phyloP scores from a whole-genome alignment of 495 filamentous ascomycete species.

The Patellaria atrata region DNA sequence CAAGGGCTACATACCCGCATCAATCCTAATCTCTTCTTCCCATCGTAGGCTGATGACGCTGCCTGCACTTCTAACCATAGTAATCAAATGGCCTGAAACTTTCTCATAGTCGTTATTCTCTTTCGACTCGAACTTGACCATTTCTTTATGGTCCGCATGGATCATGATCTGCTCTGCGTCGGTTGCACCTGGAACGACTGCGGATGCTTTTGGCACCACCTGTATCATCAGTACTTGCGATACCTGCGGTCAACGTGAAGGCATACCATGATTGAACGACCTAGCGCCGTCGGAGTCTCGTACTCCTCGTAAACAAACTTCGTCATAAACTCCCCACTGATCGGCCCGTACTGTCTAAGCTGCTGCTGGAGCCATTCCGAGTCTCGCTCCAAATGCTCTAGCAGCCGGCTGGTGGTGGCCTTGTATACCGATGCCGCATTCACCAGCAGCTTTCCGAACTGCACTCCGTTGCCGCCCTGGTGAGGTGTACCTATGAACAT shows the following conservation, averaged over 20 bases:
- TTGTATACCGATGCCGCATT: conserved; percentile 25
- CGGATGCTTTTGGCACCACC: conserved; percentile 28
- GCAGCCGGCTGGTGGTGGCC: conserved; percentile 18
- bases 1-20: conserved; percentile 12
- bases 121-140: conserved; percentile 25
- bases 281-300: conserved; percentile 15
- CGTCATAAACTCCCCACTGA: conserved; percentile 9
- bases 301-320: conserved; percentile 15
- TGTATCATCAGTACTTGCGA: conserved; percentile 9
- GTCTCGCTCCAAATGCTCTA: conserved; percentile 24
- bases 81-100: conserved; percentile 17
- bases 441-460: conserved; percentile 17
- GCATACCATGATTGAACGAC: conserved; percentile 17
- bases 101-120: conserved; percentile 20
- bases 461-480: conserved; percentile 20
- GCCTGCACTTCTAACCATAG: conserved; percentile 17
- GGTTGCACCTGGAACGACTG: conserved; percentile 19
- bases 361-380: conserved; percentile 27
- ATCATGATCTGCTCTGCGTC: conserved; percentile 28
- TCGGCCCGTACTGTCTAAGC: conserved; percentile 20
- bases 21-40: conserved; percentile 10
- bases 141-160: conserved; percentile 25
- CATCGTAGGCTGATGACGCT: conserved; percentile 5
- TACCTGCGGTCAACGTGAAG: conserved; percentile 3
- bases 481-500: conserved; percentile 20